These are phyloP conservation scores for Pseudogymnoascus sp. DNA, from an alignment of 2,329 filamentous ascomycete genomes.

Conservation along the genomic window DNA sequence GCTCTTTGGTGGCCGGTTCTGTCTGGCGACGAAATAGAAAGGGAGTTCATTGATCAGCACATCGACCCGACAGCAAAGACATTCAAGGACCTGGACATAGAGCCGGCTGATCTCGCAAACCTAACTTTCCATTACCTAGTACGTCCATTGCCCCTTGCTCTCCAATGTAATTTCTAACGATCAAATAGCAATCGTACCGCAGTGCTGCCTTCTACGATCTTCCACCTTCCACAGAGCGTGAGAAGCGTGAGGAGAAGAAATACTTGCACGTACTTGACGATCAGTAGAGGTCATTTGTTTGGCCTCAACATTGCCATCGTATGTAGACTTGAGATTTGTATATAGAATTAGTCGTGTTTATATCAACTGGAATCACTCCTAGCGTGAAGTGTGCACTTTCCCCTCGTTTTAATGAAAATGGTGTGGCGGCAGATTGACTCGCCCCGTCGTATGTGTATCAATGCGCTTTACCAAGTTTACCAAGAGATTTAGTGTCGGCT, in stretches of 20 bases:
- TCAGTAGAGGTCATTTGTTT: slow-evolving; percentile 46
- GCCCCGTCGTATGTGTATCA: slow-evolving; percentile 6
- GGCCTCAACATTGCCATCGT: background rate
- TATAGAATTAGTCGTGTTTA: slow-evolving; percentile 8
- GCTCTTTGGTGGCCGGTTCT: slow-evolving; percentile 81
- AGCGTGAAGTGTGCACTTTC: background rate
- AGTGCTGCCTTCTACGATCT: slow-evolving; percentile 85
- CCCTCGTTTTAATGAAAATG: background rate
- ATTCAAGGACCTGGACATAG: slow-evolving; percentile 86
- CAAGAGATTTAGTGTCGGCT: slow-evolving; percentile 8
- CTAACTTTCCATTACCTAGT: slow-evolving; percentile 93
- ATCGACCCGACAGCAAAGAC: slow-evolving; percentile 92
- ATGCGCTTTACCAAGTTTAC: background rate
- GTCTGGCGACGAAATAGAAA: slow-evolving; percentile 78
- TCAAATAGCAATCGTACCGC: slow-evolving; percentile 73
- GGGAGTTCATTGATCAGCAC: slow-evolving; percentile 85
- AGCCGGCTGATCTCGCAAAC: slow-evolving; percentile 76
- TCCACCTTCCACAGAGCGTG: slow-evolving; percentile 87
- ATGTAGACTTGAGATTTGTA: slow-evolving; percentile 8
- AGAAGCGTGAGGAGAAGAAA: slow-evolving; percentile 92
- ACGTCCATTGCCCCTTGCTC: slow-evolving; percentile 32
- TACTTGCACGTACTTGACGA: slow-evolving; percentile 91
- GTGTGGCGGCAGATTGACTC: background rate
- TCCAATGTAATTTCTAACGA: slow-evolving; percentile 27
- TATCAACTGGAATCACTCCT: background rate